Evolutionary conservation across 1,139 yeast species (phyloP).

Genomic region (Meyerozyma sp.): DNA sequence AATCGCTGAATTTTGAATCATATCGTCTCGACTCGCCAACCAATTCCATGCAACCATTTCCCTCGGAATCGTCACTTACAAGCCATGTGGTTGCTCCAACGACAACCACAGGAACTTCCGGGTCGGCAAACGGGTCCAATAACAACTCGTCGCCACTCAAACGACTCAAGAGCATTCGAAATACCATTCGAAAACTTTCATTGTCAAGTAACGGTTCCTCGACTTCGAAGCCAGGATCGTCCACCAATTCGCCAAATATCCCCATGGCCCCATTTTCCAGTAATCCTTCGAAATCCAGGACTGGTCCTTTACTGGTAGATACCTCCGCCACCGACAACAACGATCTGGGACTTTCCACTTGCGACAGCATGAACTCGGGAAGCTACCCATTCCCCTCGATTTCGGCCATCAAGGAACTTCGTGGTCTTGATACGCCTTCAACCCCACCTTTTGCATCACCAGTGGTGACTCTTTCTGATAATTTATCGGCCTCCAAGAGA

Average conservation of each 20-base stretch:
- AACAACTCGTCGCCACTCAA: slow-evolving; percentile 9
- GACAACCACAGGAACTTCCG: background rate
- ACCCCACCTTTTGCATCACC: slow-evolving; percentile 38
- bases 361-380: slow-evolving; percentile 1
- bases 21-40: slow-evolving; percentile 8
- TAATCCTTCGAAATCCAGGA: background rate
- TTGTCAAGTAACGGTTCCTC: slow-evolving; percentile 5
- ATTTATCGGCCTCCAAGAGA: slow-evolving; percentile 23
- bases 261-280: background rate
- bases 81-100: slow-evolving; percentile 2
- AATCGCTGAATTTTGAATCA: slow-evolving; percentile 2
- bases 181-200: slow-evolving; percentile 12
- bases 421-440: slow-evolving; percentile 14
- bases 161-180: slow-evolving; percentile 10
- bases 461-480: slow-evolving; percentile 37
- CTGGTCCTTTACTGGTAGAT: slow-evolving; percentile 5
- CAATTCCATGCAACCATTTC: slow-evolving; percentile 5
- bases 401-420: background rate
- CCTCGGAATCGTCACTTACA: slow-evolving; percentile 5
- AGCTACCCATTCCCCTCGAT: background rate
- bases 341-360: slow-evolving; percentile 1
- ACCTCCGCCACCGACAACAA: slow-evolving; percentile 5
- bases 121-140: background rate
- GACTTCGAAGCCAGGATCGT: background rate
- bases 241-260: background rate